Base-by-base conservation (phyloP, 2,329 filamentous ascomycete genomes). In the Penicillium sp. region DNA sequence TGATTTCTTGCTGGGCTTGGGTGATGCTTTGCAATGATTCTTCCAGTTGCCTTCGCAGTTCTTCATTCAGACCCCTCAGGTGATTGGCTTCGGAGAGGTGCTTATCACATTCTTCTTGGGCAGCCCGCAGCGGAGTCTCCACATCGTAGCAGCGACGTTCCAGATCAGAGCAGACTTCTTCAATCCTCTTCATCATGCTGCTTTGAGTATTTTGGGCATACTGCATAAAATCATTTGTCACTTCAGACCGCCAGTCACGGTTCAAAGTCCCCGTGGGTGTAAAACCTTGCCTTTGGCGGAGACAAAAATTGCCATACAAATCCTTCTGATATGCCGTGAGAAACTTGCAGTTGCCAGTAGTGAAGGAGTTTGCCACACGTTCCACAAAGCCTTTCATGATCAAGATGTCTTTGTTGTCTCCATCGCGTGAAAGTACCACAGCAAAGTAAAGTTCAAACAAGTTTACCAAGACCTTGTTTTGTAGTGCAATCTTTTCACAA, bases 121-220 rank as follows among this genome's bases (percentile, higher is more conserved):
- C 74, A 11, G 62, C 59, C 4, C 68, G 67, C 9, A 81, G 62
- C 4, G 79, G 79, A 33, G 67, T 67, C 58, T 82, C 79, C 2
- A 76, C 67, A 20, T 69, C 70, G 21, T 74, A 68, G 51, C 79
- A 82, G 6, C 79, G 71, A 7, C 60, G 62, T 50, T 82, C 79
- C 1, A 82, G 63, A 40, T 79, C 76, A 16, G 70, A 67, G 51
- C 78, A 81, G 9, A 77, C 71, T 21, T 75, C 68, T 11, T 71
- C 67, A 11, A 81, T 71, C 14, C 73, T 67, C 7, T 67, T 63
- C 18, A 76, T 57, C 7, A 81, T 60, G 2, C 59, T 62, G n/a
- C 74, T 65, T 6, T 74, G 64, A 20, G 74, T 71, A 17, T 65
- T 60, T 10, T 59, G 61, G 10, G 71, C 65, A 48, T 67, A 64